phyloP scores from a whole-genome alignment of 129 eudicot genomes.

The Oenanthe sinensis region DNA sequence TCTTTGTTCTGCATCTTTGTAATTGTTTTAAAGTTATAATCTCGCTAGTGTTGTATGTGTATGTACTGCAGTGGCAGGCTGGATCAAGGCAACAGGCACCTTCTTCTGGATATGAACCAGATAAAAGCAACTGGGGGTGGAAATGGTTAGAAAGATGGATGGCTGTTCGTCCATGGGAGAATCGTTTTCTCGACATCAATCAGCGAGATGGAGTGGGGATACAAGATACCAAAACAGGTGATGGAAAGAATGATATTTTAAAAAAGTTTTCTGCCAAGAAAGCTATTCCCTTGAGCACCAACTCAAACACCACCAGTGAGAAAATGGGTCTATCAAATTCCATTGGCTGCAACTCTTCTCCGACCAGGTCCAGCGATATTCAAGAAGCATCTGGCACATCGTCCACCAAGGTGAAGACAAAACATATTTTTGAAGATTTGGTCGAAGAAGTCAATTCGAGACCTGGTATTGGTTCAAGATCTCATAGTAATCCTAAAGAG shows the following conservation, averaged over 20 bases:
- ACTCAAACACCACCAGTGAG: conserved; percentile 35
- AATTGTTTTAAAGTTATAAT: not conserved
- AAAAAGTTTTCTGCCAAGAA: conserved; percentile 45
- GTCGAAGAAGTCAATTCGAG: conserved; percentile 42
- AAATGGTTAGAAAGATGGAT: conserved; percentile 98
- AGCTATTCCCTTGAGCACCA: conserved; percentile 24
- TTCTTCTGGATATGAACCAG: conserved; percentile 67
- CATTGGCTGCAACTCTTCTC: conserved; percentile 48
- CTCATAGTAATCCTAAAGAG: conserved; percentile 77
- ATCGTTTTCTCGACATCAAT: conserved; percentile 66
- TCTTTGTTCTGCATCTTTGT: not conserved
- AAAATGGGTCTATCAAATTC: conserved; percentile 42
- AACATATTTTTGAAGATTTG: conserved; percentile 32
- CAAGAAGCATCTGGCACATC: conserved; percentile 34
- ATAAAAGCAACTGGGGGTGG: conserved; percentile 93
- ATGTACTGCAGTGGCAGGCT: conserved; percentile 85
- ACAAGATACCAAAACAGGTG: conserved; percentile 34
- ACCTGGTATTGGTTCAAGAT: conserved; percentile 39
- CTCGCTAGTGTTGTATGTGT: not conserved
- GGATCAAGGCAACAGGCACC: conserved; percentile 67
- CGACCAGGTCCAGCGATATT: conserved; percentile 33
- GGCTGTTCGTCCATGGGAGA: conserved; percentile 99
- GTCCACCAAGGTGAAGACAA: conserved; percentile 35
- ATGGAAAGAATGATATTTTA: conserved; percentile 26
- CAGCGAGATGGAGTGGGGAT: conserved; percentile 51